phyloP scores from a whole-genome alignment of 805 yeast genomes.

The Debaryomyces castellii region DNA sequence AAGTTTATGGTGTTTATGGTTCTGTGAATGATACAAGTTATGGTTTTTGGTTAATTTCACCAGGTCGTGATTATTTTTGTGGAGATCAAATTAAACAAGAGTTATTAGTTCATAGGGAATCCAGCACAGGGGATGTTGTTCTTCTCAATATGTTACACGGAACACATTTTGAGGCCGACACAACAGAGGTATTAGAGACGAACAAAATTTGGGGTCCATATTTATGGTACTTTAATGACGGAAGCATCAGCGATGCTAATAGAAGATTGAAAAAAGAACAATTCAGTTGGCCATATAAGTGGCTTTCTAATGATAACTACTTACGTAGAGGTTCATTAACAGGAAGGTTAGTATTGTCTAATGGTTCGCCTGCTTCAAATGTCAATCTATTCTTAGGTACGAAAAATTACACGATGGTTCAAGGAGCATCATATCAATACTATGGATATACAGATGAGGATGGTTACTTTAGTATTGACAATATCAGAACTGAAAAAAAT shows the following conservation, averaged over 20 bases:
- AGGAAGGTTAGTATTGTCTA: conserved; percentile 6
- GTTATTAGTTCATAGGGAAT: conserved; percentile 9
- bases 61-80: conserved; percentile 10
- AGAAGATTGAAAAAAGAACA: conserved; percentile 8
- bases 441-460: conserved; percentile 11
- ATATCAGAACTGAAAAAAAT: conserved; percentile 6
- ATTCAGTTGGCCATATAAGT: conserved; percentile 10
- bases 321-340: conserved; percentile 6
- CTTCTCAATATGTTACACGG: conserved; percentile 12
- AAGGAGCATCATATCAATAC: conserved; percentile 11
- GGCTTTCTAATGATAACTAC: conserved; percentile 5
- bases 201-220: conserved; percentile 11
- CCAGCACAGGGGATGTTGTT: conserved; percentile 10
- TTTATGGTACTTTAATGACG: conserved; percentile 10
- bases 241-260: conserved; percentile 11
- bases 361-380: conserved; percentile 8
- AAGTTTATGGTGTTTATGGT: conserved; percentile 11
- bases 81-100: conserved; percentile 11
- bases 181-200: conserved; percentile 5
- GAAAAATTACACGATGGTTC: conserved; percentile 9
- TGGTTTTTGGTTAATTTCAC: conserved; percentile 10
- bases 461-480: conserved; percentile 7
- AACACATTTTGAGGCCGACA: conserved; percentile 9
- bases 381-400: conserved; percentile 9
- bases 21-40: conserved; percentile 4